Evolutionary conservation across 2,329 filamentous ascomycete genomes (phyloP).

Genomic region (Penicillium concentricum): DNA sequence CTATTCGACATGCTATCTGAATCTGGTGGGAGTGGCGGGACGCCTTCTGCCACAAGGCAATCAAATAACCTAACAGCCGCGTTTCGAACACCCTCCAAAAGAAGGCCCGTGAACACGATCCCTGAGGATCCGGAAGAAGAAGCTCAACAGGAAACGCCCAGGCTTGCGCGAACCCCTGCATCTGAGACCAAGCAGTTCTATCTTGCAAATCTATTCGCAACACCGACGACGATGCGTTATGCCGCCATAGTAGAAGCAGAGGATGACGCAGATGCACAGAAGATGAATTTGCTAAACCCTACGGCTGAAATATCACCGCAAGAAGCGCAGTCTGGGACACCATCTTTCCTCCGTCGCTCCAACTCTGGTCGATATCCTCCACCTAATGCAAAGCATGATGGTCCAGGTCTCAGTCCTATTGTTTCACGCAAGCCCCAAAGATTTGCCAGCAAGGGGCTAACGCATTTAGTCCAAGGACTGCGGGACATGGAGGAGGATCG

Average conservation of each 20-base stretch:
- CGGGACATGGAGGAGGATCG: constrained; percentile 43
- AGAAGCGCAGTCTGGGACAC: constrained; percentile 35
- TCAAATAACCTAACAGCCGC: constrained; percentile 27
- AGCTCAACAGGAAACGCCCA: constrained; percentile 24
- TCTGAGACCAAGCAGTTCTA: constrained; percentile 47
- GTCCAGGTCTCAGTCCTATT: constrained; percentile 37
- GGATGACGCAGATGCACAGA: constrained; percentile 17
- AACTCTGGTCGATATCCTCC: constrained; percentile 32
- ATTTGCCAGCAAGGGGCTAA: constrained; percentile 42
- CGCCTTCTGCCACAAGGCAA: constrained; percentile 32
- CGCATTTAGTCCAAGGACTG: constrained; percentile 39
- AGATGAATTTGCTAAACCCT: constrained; percentile 3
- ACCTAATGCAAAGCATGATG: constrained; percentile 9
- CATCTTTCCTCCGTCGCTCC: constrained; percentile 40
- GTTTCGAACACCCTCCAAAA: constrained; percentile 41
- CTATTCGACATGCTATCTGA: constrained; percentile 49
- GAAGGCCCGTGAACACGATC: constrained; percentile 28
- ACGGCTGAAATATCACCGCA: constrained; percentile 9
- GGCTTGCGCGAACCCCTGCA: constrained; percentile 39
- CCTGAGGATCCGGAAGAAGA: constrained; percentile 31
- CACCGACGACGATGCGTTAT: constrained; percentile 46
- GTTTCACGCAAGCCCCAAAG: constrained; percentile 36
- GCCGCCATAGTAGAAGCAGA: constrained; percentile 39
- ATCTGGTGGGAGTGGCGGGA: constrained; percentile 38
- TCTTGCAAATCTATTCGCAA: constrained; percentile 47